Evolutionary conservation across 2,329 filamentous ascomycete species (phyloP), one percentile per base, ranked within the genome.

Genomic region (Aspergillus latus): DNA sequence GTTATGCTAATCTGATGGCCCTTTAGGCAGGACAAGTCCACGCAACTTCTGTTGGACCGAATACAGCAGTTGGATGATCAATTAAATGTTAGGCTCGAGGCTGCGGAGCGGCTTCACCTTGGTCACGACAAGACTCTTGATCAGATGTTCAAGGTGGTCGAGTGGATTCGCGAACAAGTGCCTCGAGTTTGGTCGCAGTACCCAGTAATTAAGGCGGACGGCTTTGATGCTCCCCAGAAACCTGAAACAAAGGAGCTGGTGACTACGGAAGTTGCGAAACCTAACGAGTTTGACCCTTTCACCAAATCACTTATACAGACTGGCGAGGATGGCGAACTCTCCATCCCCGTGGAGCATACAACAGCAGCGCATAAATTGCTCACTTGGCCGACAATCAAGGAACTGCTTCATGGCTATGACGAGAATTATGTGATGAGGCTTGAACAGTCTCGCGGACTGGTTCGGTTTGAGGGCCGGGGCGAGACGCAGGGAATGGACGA

Each of bases 301-400:
- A 32, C 50, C 5, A 49, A 52, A 36, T 57, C 62, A 21, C 40
- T 54, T 16, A 42, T 62, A 5, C 62, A 62, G 30, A 56, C 51
- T 11, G 65, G 68, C 5, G 70, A 74, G 30, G 71, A 72, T 29
- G 85, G 84, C 46, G 82, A 86, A 62, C 83, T 89, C 11, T 84
- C 88, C 1, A 89, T 96, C 54, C 89, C 91, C 0, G 84, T 87
- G 29, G 90, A 96, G 63, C 93, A 97, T 68, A 95, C 90, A 0
- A 97, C 92, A 0, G 85, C 91, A n/a, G 92, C 92, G 1, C 90
- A 94, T 49, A 84, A 92, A 60, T 78, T 97, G 15, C 77, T 97
- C 29, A 80, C 83, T 46, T 92, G 88, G 86, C 82, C 82, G 0
- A 82, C 86, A 0, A 90, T 94, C 53, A 75, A 80, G 68, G 75